phyloP scores from a whole-genome alignment of 768 basidiomycete genomes.

The Porphyrellus cyaneotinctus region DNA sequence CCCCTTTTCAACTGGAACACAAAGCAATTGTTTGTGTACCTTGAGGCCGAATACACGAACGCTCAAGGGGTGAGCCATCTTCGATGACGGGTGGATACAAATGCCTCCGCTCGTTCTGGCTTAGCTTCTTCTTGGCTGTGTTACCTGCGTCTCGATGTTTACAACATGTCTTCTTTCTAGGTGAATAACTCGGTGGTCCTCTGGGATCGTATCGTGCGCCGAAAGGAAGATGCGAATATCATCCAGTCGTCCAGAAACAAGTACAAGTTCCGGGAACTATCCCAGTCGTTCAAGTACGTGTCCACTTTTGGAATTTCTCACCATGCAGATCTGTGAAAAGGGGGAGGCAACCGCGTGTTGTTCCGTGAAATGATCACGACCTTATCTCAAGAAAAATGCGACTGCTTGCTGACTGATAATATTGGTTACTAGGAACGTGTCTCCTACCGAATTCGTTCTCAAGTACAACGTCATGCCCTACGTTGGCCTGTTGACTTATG shows the following conservation, averaged over 20 bases:
- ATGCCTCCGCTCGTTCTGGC: slow-evolving; percentile 6
- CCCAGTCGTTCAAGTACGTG: slow-evolving; percentile 70
- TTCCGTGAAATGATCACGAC: slow-evolving; percentile 8
- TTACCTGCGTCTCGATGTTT: slow-evolving; percentile 4
- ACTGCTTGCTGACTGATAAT: slow-evolving; percentile 16
- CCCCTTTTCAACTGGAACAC: slow-evolving; percentile 94
- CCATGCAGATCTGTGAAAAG: background rate
- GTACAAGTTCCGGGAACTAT: slow-evolving; percentile 76
- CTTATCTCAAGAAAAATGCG: slow-evolving; percentile 12
- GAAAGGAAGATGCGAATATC: slow-evolving; percentile 69
- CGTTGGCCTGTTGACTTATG: slow-evolving; percentile 75
- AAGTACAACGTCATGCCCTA: slow-evolving; percentile 92
- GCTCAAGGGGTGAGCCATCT: slow-evolving; percentile 57
- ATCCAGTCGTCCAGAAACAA: slow-evolving; percentile 58
- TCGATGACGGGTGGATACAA: background rate
- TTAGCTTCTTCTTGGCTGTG: slow-evolving; percentile 23
- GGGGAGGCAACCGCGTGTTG: slow-evolving; percentile 19
- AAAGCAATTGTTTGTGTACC: slow-evolving; percentile 88
- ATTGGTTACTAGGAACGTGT: slow-evolving; percentile 48
- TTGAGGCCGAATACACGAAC: slow-evolving; percentile 80
- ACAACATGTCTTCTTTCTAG: slow-evolving; percentile 33
- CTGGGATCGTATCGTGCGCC: slow-evolving; percentile 89
- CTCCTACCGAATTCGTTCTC: slow-evolving; percentile 64
- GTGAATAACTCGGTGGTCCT: slow-evolving; percentile 76
- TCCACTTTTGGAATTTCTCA: background rate